Evolutionary conservation across 176 grass and related monocot species (phyloP), one percentile per base, ranked within the genome.

Genomic region (Triticum turgidum): DNA sequence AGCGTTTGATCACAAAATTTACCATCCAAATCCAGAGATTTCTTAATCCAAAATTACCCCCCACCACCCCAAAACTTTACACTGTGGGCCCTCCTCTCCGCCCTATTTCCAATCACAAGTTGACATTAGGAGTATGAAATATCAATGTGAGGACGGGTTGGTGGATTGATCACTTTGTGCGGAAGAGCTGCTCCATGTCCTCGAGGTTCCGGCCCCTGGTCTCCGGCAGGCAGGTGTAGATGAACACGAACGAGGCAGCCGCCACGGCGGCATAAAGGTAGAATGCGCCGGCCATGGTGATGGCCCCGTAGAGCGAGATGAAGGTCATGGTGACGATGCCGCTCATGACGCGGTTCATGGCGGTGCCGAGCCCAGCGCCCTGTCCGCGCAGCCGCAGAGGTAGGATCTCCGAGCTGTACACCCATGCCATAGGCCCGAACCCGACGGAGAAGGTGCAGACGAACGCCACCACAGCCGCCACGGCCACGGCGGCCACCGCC

Each of bases 401-500:
- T 22, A 95, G 80, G 63, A 95, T 93, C 90, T 95, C 93, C 9
- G 91, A 95, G 80, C 88, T 81, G 91, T 95, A 95, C 75, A 93
- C 93, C 93, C 91, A 93, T 7, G 93, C 86, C 13, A 95, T 69
- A 0, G 93, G 93, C 11, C 93, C 91, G 2, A 95, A 33, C 25
- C 93, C 93, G 7, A 93, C 84, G 44, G 93, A 95, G 64, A 95
- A 93, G 17, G 82, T 39, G 49, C 83, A 85, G 2, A 95, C 93
- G 66, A 89, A 90, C 5, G 86, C 79, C 64, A 95, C 83, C 4
- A 89, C 81, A 11, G 86, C 83, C 15, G 22, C 83, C 24, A 89
- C 75, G 5, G 83, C 76, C 1, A 81, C 54, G 3, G 54, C 77
- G 0, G 86, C 86, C 0, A 85, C 86, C 20, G 76, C 84, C 4